These are phyloP conservation scores for Aspergillus sp. DNA, from an alignment of 2,329 filamentous ascomycete genomes.

Conservation along the genomic window DNA sequence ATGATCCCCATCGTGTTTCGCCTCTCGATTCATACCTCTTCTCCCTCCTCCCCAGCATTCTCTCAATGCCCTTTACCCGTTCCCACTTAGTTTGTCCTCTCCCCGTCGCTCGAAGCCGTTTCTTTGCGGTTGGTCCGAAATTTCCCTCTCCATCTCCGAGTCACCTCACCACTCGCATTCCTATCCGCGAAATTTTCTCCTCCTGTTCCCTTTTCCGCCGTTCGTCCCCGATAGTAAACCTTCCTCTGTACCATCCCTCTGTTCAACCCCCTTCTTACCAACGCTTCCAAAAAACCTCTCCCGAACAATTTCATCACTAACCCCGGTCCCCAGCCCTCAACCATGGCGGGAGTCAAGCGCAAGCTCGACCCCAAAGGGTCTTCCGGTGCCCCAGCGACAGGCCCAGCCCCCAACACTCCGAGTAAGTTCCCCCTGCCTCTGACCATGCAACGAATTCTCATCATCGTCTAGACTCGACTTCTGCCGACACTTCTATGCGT, in stretches of 20 bases:
- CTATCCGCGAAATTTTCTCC: neutral
- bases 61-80: neutral
- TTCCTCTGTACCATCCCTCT: neutral
- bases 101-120: neutral
- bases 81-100: neutral
- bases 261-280: too few species aligned
- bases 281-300: too few species aligned
- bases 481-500: constrained; percentile 16
- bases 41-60: neutral
- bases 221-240: neutral
- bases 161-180: neutral
- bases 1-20: neutral
- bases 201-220: neutral
- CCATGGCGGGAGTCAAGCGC: constrained; percentile 39
- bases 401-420: constrained; percentile 19
- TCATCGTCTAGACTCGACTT: constrained; percentile 14
- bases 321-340: constrained; percentile 19
- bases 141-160: neutral
- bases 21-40: neutral
- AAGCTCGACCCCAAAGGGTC: constrained; percentile 26
- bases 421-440: constrained; percentile 19
- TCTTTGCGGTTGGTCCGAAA: neutral
- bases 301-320: neutral
- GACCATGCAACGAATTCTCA: constrained; percentile 8
- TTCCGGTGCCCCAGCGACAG: constrained; percentile 17